These are phyloP conservation scores for Annona squamosa DNA, from an alignment of 164 flowering plant species.

Conservation along the genomic window DNA sequence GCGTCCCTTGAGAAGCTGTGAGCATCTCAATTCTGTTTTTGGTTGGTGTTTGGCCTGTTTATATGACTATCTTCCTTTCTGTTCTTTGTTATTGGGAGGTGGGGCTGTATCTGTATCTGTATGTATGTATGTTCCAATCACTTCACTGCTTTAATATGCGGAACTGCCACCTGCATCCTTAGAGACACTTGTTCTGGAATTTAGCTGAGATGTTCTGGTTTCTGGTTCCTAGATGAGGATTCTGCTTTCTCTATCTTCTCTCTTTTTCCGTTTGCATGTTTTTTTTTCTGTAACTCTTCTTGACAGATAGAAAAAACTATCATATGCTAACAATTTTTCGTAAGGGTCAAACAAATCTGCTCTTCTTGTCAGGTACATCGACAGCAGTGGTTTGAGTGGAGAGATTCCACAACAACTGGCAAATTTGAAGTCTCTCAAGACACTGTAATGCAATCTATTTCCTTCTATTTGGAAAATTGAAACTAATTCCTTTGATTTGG, in stretches of 20 bases:
- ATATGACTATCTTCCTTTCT: background rate
- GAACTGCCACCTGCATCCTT: too few relatives aligned
- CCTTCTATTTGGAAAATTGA: background rate
- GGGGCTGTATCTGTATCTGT: background rate
- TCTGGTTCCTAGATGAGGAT: too few relatives aligned
- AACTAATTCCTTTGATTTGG: background rate
- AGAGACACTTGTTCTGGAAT: too few relatives aligned
- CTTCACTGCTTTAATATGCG: too few relatives aligned
- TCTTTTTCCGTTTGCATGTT: background rate
- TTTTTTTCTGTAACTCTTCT: background rate
- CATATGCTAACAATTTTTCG: background rate
- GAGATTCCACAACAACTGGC: constrained; percentile 40
- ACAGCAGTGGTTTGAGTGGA: constrained; percentile 48
- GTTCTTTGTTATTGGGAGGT: background rate
- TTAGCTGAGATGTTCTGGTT: too few relatives aligned
- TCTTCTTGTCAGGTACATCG: constrained; percentile 34
- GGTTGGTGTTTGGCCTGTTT: background rate
- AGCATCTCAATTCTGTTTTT: constrained; percentile 8
- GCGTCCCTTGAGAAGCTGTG: constrained; percentile 36
- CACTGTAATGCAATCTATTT: constrained; percentile 22
- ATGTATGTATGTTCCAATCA: too few relatives aligned
- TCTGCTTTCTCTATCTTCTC: too few relatives aligned
- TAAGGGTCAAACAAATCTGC: background rate
- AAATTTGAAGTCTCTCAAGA: constrained; percentile 37
- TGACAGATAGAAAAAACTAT: background rate